Evolutionary conservation across 2,329 filamentous ascomycete genomes (phyloP), one percentile per base, ranked within the genome.

Genomic region (Fusarium protoensiforme): DNA sequence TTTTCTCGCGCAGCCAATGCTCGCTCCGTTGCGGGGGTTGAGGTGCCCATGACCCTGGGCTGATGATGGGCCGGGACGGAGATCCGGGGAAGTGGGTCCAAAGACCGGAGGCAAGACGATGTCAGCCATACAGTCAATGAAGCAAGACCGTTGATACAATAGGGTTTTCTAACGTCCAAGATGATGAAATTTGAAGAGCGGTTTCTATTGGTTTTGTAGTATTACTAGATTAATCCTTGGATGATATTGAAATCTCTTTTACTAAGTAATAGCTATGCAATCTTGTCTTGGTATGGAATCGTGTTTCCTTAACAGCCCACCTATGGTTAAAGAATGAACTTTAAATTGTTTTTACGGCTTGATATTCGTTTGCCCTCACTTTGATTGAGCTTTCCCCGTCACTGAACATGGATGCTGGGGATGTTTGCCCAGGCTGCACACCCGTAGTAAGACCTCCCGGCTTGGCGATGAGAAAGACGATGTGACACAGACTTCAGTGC

Each of bases 41-140:
- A 59, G 29, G 20, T 67, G 48, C 71, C 65, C 65, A 41, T 24
- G 57, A 67, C 68, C 68, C 65, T 65, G 64, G 69, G 58, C 54
- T 43, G 54, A 53, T 7, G 38, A 39, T 22, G 33, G 16, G 16
- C 51, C 39, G 43, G 51, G 27, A 24, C 57, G 54, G 39, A 46
- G n/a, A 24, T 60, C 43, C 39, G 39, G 57, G 22, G n/a, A 65
- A 53, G 65, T 66, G 67, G 65, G 62, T 48, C 60, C 14, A 57
- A 22, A 27, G 14, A 24, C 27, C 20, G 36, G 58, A 39, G n/a
- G 5, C 8, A 61, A 20, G 63, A 59, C 53, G 31, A 58, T 38
- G 11, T 41, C 5, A 24, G 43, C 51, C 39, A 22, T 41, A 57
- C 38, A 29, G n/a, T 27, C 31, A 35, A 56, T 22, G 48, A 48